Evolutionary conservation across 2,329 filamentous ascomycete genomes (phyloP).

Genomic region (Westerdykella sp.): DNA sequence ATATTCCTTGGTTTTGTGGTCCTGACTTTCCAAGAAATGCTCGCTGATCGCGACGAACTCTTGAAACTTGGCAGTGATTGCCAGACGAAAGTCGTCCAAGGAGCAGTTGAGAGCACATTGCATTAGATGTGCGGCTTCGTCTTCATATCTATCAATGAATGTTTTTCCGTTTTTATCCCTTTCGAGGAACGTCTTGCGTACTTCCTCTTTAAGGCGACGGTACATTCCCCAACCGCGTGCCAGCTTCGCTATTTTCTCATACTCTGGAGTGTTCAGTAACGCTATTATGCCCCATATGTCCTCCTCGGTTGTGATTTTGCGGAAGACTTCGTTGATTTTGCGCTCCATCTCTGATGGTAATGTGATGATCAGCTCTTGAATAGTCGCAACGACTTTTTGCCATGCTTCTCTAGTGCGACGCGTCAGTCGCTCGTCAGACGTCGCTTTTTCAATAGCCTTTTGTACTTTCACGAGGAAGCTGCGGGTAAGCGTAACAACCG

Average conservation of each 20-base stretch:
- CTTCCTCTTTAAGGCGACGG: background rate
- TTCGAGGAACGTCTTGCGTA: background rate
- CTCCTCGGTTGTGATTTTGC: constrained; percentile 1
- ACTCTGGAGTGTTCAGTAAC: background rate
- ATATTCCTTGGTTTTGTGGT: no score
- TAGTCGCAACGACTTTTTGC: no score
- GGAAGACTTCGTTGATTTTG: no score
- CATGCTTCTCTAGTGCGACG: no score
- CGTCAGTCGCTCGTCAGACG: no score
- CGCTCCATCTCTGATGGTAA: no score
- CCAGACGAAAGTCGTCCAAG: background rate
- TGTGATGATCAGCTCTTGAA: no score
- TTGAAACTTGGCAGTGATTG: background rate
- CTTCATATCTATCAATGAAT: background rate
- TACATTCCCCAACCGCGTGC: background rate
- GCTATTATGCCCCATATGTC: constrained; percentile 3
- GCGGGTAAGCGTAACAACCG: no score
- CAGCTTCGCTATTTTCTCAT: background rate
- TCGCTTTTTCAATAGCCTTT: no score
- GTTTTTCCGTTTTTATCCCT: background rate
- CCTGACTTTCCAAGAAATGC: background rate
- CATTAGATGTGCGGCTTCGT: background rate
- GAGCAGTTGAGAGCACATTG: background rate
- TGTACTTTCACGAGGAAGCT: no score
- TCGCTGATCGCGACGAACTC: background rate